Conservation (phyloP, 257 asterid species). For the Scutellaria galericulata region DNA sequence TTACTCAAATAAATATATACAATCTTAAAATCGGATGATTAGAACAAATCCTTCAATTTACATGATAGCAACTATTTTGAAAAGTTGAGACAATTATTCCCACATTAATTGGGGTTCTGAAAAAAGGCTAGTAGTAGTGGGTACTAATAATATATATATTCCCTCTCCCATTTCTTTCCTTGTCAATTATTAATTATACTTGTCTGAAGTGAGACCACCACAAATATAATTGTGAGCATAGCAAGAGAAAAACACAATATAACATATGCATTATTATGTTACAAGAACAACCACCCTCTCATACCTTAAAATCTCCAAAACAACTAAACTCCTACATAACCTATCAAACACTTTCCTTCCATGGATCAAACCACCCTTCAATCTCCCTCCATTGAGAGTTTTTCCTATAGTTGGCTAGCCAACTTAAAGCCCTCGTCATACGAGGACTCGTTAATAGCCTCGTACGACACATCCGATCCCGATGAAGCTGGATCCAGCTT, state of each 20-base stretch:
- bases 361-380: conserved; percentile 55
- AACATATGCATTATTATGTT: not conserved
- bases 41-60: no score
- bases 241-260: conserved; percentile 22
- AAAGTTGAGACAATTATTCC: no score
- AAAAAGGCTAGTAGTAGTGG: conserved; percentile 41
- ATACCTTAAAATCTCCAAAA: conserved; percentile 35
- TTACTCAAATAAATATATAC: no score
- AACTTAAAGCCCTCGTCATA: conserved; percentile 40
- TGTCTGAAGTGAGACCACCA: conserved; percentile 55
- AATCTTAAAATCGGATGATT: no score
- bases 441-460: not conserved
- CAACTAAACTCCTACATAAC: not conserved
- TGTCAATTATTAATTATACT: conserved; percentile 50
- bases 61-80: no score
- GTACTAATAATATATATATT: conserved; percentile 44
- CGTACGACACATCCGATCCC: conserved; percentile 41
- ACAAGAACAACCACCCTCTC: not conserved
- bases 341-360: conserved; percentile 24
- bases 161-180: conserved; percentile 42
- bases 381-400: conserved; percentile 71
- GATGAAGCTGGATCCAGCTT: conserved; percentile 63
- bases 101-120: no score
- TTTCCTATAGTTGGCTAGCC: conserved; percentile 73
- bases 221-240: conserved; percentile 44